Evolutionary conservation across 306 rosid genomes (phyloP).

Genomic region (Benincasa hispida): DNA sequence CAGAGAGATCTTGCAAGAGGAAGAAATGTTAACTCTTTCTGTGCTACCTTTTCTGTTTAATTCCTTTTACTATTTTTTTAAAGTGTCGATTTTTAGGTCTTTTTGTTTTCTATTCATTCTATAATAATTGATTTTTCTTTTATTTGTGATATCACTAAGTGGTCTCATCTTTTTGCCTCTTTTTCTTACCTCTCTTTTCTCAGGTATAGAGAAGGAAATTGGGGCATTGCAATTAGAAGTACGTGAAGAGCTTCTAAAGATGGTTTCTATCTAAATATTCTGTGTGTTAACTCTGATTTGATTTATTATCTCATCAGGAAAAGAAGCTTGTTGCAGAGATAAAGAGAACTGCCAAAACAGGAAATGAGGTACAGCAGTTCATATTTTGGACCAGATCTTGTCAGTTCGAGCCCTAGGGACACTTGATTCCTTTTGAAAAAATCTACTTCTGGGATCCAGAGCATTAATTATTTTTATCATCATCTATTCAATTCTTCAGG

Average conservation of each 20-base stretch:
- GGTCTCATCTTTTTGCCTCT: background rate
- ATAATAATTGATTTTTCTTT: background rate
- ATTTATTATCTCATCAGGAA: constrained; percentile 42
- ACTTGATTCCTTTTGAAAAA: background rate
- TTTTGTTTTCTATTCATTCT: background rate
- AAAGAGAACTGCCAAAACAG: constrained; percentile 93
- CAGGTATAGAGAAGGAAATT: constrained; percentile 96
- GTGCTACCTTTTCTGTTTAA: background rate
- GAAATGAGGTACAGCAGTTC: constrained; percentile 52
- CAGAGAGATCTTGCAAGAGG: background rate
- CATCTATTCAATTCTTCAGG: constrained; percentile 31
- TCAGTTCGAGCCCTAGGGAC: background rate
- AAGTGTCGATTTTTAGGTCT: background rate
- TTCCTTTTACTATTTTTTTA: background rate
- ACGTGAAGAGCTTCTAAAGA: constrained; percentile 18
- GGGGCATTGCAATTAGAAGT: constrained; percentile 87
- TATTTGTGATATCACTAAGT: background rate
- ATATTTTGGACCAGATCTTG: constrained; percentile 10
- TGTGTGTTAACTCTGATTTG: constrained; percentile 16
- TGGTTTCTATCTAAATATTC: background rate
- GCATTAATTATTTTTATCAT: background rate
- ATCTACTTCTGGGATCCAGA: constrained; percentile 1
- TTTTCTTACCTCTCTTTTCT: background rate
- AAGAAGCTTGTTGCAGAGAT: constrained; percentile 89
- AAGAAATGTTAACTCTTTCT: background rate